Conservation (phyloP, 108 stramenopile species). For the Stephanodiscus triporus region DNA sequence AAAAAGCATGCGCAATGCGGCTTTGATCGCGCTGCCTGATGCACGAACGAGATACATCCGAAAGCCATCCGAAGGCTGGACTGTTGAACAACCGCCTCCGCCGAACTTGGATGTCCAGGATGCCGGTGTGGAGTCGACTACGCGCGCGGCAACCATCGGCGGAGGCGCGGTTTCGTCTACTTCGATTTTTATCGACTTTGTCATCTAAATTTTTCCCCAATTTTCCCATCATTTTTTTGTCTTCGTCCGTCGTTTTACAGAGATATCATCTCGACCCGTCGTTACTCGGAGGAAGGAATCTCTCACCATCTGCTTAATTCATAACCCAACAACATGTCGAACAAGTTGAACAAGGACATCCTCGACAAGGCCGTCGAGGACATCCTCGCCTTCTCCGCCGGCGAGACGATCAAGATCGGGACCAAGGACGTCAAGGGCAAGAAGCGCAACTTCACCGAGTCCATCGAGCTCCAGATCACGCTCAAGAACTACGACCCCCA, state of each 20-base stretch:
- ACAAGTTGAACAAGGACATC: conserved; percentile 86
- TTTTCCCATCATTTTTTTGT: conserved; percentile 9
- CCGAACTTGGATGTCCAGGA: neutral
- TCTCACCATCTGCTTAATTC: conserved; percentile 14
- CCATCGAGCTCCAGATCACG: conserved; percentile 96
- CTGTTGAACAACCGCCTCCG: neutral
- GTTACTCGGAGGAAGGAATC: conserved; percentile 62
- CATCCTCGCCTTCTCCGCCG: conserved; percentile 54
- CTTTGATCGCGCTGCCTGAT: neutral
- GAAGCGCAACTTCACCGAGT: conserved; percentile 99
- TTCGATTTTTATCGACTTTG: neutral
- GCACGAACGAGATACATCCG: neutral
- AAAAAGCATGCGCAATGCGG: neutral
- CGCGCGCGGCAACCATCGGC: too few relatives aligned
- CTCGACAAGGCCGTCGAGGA: conserved; percentile 71
- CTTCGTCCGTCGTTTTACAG: neutral
- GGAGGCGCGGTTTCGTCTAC: neutral
- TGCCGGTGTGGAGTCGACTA: neutral
- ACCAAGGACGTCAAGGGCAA: conserved; percentile 90
- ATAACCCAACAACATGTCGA: conserved; percentile 62
- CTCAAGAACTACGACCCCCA: conserved; percentile 99
- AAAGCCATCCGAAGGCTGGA: neutral
- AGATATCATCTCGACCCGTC: conserved; percentile 66
- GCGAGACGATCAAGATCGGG: conserved; percentile 53
- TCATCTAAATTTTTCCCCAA: neutral